Base-by-base conservation (phyloP, 2,329 filamentous ascomycete species). In the Sodiomyces alkalinus region DNA sequence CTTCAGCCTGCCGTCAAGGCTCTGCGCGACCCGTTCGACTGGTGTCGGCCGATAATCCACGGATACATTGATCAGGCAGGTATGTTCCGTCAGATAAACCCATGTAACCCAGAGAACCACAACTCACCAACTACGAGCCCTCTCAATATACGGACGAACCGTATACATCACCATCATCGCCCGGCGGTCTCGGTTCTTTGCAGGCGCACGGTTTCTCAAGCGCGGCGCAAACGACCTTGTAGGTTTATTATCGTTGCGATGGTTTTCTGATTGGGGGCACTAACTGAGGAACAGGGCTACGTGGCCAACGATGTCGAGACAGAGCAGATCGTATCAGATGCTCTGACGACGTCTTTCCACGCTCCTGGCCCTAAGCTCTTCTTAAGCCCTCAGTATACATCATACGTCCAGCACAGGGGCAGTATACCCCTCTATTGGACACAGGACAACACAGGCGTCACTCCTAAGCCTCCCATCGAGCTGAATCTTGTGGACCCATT, bases 301-400 rank as follows among this genome's bases (percentile, higher is more conserved):
- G 90, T 98, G 30, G 92, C 90, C 29, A 98, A 98, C 46, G 92
- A 98, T 52, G 90, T 98, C 15, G 92, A 98, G 54, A 96, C 90
- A 1, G 90, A 98, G 53, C 90, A 98, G 49, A 94, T 98, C 34
- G 86, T 98, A 5, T 90, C 86, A 1, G 90, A 98, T 47, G 82
- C 85, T 42, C 61, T 87, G 28, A 94, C 85, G 1, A 98, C 90
- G 1, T 94, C 90, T 0, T 94, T 98, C 41, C 90, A 98, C 55
- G 79, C 81, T 3, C 83, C 90, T 4, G 87, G 85, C 0, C 81
- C 80, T 3, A 73, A 72, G 27, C 66, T 93, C 8, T 94, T 83
- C 48, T 75, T 83, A 5, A 96, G 80, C 44, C 83, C 87, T 2
- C 79, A 82, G 17, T 94, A 87, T 49, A 96, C 90, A 4, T 96